Base-by-base conservation (phyloP, 495 filamentous ascomycete genomes). In the Neurospora pannonica region DNA sequence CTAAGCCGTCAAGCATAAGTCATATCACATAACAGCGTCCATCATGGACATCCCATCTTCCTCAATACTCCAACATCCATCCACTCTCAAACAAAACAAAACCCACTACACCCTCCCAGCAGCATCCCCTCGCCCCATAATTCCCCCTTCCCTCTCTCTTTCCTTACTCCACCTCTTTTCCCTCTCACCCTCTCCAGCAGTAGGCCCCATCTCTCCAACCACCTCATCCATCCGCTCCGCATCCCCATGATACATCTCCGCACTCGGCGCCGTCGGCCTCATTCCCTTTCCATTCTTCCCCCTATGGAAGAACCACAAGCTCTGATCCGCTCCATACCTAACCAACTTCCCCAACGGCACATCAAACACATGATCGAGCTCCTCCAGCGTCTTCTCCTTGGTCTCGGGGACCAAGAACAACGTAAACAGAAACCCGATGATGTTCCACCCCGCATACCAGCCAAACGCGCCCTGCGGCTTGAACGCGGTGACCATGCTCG, bases 391-490 rank as follows among this genome's bases (percentile, higher is more conserved):
- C 71, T 89, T 88, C 78, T 93, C 92, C 82, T 94, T 95, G 2
- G 93, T 94, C 84, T 95, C 93, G 10, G 92, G 92, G 1, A 95
- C 85, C 82, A 89, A 92, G 67, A 94, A 84, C 78, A 94, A 90
- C 70, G 94, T 92, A 81, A 91, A 85, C 43, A 91, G 77, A 39
- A 92, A 87, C 2, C 92, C 92, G 15, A 88, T 83, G 5, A 92
- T 81, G 75, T 95, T 94, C 78, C 93, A 87, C 21, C 82, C 89
- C 24, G 90, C 92, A 76, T 93, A 92, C 82, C 90, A 92, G 5
- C 83, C 83, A 76, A 94, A 93, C 0, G 89, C 90, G 2, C 91
- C 92, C 38, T 85, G 83, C 1, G 85, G 79, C 10, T 78, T 87
- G 78, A 92, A 90, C 0, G 86, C 86, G 0, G 78, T 76, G 2